A percentile compares a stretch with the other conserved stretches of the same genome.
Conservation (phyloP, 441 rosid genomes). For the Rhodomyrtus psidioides region DNA sequence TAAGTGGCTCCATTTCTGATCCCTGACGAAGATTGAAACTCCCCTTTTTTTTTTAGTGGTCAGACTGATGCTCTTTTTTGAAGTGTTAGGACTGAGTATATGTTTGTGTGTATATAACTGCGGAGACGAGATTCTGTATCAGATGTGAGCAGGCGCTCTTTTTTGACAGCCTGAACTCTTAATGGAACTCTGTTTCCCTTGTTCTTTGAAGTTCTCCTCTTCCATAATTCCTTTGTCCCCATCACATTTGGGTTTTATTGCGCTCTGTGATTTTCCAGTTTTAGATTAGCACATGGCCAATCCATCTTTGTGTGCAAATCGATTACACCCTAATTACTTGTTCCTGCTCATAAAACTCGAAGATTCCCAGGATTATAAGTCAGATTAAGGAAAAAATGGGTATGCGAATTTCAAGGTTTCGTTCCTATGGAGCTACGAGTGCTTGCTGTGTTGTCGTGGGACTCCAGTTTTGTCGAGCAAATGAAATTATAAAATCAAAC, state of each 20-base stretch:
- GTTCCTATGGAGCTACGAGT: background rate
- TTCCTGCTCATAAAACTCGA: background rate
- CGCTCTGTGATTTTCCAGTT: background rate
- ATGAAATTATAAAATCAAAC: background rate
- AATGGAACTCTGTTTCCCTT: background rate
- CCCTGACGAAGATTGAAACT: background rate
- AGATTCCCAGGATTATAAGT: background rate
- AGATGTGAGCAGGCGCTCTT: background rate
- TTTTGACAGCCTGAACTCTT: background rate
- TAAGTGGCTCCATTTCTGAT: background rate
- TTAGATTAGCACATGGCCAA: background rate
- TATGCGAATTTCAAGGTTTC: background rate
- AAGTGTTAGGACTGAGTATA: background rate
- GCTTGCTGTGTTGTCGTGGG: background rate
- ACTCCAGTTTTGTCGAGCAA: background rate
- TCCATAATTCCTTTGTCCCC: background rate
- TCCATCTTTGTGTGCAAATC: background rate
- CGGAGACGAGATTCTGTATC: background rate
- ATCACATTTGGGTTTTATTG: background rate
- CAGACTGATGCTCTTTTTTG: background rate
- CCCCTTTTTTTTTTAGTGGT: no score
- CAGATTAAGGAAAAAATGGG: background rate
- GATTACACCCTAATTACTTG: background rate
- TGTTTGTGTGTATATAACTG: background rate
- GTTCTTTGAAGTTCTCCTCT: background rate